Percentiles rank a stretch among this genome's conserved stretches.
Evolutionary conservation across 2,329 filamentous ascomycete species (phyloP).

Genomic region (Aspergillus felis): DNA sequence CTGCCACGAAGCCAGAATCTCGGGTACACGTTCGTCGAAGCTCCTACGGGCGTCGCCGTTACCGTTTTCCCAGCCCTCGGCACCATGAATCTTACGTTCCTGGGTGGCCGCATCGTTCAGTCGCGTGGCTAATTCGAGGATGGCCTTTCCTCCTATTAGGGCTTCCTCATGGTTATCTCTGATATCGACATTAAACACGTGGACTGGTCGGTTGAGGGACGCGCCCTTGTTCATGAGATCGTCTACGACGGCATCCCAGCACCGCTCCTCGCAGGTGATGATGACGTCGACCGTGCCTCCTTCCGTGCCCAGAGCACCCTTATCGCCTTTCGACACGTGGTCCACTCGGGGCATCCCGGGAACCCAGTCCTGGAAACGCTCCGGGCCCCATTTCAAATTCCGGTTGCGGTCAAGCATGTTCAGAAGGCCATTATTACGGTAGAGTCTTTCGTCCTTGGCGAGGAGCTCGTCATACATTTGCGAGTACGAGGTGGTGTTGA

Average conservation of each 20-base stretch:
- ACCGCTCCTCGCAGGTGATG: constrained; percentile 95
- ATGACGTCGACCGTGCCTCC: constrained; percentile 89
- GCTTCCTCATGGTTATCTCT: constrained; percentile 98
- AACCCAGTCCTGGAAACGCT: constrained; percentile 97
- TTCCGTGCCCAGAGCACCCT: constrained; percentile 76
- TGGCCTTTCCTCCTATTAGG: constrained; percentile 81
- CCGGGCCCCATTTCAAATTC: constrained; percentile 88
- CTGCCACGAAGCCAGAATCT: constrained; percentile 89
- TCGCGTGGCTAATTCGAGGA: constrained; percentile 82
- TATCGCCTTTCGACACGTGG: constrained; percentile 63
- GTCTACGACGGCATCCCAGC: constrained; percentile 96
- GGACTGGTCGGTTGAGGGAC: constrained; percentile 85
- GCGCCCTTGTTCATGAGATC: constrained; percentile 83
- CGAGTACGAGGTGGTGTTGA: constrained; percentile 95
- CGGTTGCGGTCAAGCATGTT: constrained; percentile 95
- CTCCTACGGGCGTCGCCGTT: constrained; percentile 63
- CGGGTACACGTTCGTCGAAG: constrained; percentile 91
- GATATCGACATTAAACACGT: constrained; percentile 98
- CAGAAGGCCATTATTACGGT: constrained; percentile 85
- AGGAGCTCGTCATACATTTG: constrained; percentile 91
- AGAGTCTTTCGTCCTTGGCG: constrained; percentile 78
- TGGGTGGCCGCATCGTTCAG: constrained; percentile 76
- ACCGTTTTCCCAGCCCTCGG: constrained; percentile 65
- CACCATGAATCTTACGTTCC: constrained; percentile 66
- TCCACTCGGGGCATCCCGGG: constrained; percentile 79